phyloP scores from a whole-genome alignment of 2,329 filamentous ascomycete genomes.

The Helotiales sp. region DNA sequence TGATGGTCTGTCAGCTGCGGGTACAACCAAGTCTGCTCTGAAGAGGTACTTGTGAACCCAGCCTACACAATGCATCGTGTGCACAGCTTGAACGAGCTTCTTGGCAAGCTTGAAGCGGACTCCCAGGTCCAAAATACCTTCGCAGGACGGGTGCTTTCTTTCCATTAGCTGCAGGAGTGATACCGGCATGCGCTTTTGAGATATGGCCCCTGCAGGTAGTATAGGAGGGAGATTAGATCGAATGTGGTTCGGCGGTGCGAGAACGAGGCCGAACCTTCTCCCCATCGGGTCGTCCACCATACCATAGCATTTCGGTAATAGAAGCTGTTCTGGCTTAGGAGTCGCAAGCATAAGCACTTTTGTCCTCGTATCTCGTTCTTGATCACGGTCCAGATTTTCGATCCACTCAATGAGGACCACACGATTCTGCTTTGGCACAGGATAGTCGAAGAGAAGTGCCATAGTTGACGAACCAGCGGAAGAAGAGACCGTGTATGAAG shows the following conservation, averaged over 20 bases:
- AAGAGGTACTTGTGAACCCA: constrained; percentile 49
- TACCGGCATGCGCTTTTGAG: constrained; percentile 29
- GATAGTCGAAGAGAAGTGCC: constrained; percentile 32
- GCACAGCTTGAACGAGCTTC: constrained; percentile 45
- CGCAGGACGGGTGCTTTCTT: constrained; percentile 24
- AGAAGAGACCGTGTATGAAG: constrained; percentile 24
- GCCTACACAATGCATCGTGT: constrained; percentile 51
- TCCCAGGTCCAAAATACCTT: constrained; percentile 40
- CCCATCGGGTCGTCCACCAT: constrained; percentile 27
- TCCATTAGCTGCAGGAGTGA: constrained; percentile 26
- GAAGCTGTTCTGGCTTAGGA: constrained; percentile 24
- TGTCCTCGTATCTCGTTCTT: constrained; percentile 25
- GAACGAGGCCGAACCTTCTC: constrained; percentile 26
- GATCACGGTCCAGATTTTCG: constrained; percentile 20
- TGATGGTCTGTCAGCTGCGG: constrained; percentile 2
- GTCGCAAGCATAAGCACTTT: constrained; percentile 31
- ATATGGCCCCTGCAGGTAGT: constrained; percentile 28
- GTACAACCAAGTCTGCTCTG: constrained; percentile 11
- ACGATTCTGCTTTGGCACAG: constrained; percentile 28
- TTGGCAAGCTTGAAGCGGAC: constrained; percentile 44
- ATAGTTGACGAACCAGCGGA: constrained; percentile 27
- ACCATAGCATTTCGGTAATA: constrained; percentile 30
- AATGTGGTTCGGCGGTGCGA: constrained; percentile 30
- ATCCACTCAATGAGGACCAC: constrained; percentile 32
- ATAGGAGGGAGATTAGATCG: constrained; percentile 25